phyloP scores from a whole-genome alignment of 331 rosid genomes.

The Acacia concinna region DNA sequence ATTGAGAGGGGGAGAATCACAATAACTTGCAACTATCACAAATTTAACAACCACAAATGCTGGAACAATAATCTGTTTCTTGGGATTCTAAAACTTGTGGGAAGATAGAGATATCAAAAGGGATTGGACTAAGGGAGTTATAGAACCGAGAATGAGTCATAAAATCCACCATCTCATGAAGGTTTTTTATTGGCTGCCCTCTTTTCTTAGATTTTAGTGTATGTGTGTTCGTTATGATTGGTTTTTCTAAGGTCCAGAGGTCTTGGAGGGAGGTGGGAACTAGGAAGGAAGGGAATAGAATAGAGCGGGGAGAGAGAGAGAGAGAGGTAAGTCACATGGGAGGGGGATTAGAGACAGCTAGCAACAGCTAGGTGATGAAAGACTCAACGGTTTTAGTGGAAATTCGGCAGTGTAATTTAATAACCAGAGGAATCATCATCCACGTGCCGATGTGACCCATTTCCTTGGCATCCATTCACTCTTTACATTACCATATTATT shows the following conservation, averaged over 20 bases:
- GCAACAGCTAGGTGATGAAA: conserved; percentile 81
- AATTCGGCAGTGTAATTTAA: conserved; percentile 50
- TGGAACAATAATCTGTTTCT: conserved; percentile 38
- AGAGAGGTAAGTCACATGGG: conserved; percentile 75
- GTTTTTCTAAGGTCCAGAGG: conserved; percentile 49
- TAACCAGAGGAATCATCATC: conserved; percentile 62
- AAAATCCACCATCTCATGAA: conserved; percentile 26
- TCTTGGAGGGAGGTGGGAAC: conserved; percentile 33
- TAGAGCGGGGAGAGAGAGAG: not conserved
- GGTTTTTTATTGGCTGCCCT: conserved; percentile 5
- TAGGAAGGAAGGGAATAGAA: not conserved
- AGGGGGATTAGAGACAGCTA: conserved; percentile 78
- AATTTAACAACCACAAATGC: conserved; percentile 42
- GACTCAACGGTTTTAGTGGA: conserved; percentile 59
- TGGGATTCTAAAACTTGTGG: not conserved
- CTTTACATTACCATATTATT: conserved; percentile 12
- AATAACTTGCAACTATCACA: conserved; percentile 19
- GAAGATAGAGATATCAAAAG: conserved; percentile 15
- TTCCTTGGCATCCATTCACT: conserved; percentile 48
- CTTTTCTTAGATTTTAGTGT: conserved; percentile 25
- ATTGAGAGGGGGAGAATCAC: conserved; percentile 12
- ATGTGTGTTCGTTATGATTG: not conserved
- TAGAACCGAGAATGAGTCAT: conserved; percentile 15
- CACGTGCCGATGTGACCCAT: conserved; percentile 96
- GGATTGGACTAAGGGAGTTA: conserved; percentile 9